Evolutionary conservation across 2,329 filamentous ascomycete genomes (phyloP).

Genomic region (Talaromyces marneffei): DNA sequence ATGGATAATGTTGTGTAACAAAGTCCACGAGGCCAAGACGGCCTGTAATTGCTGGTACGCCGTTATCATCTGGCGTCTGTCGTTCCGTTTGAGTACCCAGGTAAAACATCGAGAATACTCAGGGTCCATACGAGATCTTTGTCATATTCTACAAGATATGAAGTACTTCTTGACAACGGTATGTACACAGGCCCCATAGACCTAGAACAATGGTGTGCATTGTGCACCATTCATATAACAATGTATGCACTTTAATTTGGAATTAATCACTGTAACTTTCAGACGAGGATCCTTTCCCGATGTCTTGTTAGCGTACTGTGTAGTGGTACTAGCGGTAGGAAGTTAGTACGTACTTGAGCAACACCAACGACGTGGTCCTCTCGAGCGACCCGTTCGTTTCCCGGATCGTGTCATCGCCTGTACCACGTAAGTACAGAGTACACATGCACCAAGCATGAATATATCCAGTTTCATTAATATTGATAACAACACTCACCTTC

Average conservation of each 20-base stretch:
- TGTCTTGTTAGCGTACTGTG: not conserved
- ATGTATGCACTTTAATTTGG: not conserved
- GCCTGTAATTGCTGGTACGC: not conserved
- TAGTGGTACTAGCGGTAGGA: not conserved
- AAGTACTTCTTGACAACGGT: no score
- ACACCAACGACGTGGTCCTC: not conserved
- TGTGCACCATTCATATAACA: not conserved
- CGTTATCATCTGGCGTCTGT: no score
- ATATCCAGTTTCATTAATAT: no score
- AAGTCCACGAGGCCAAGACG: not conserved
- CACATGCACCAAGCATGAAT: not conserved
- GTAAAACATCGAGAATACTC: no score
- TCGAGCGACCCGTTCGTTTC: not conserved
- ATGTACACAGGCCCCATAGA: no score
- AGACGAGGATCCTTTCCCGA: not conserved
- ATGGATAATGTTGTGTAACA: not conserved
- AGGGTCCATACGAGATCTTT: not conserved
- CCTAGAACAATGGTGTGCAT: not conserved
- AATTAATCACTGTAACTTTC: not conserved
- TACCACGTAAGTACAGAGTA: no score
- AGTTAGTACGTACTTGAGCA: not conserved
- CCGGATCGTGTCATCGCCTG: no score
- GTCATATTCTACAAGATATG: not conserved
- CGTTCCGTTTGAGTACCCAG: no score
- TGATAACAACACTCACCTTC: no score